Conservation (phyloP, 2,329 filamentous ascomycete genomes). For the Fusarium nygamai region DNA sequence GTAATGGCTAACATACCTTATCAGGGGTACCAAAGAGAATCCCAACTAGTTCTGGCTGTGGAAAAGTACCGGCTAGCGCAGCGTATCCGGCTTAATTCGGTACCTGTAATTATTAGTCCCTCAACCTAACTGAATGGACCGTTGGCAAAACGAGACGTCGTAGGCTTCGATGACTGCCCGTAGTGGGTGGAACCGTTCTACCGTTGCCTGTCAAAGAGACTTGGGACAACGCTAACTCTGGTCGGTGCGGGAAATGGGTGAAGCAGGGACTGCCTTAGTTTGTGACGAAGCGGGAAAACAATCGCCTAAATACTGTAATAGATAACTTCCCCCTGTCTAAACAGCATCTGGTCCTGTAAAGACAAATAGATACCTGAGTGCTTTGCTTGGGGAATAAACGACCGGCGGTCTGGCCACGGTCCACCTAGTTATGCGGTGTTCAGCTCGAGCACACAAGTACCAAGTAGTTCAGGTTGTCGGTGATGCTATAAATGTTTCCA, state of each 20-base stretch:
- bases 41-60: background rate
- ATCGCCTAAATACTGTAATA: background rate
- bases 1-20: conserved; percentile 20
- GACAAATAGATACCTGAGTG: background rate
- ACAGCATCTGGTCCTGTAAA: background rate
- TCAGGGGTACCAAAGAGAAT: background rate
- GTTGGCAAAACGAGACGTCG: conserved; percentile 31
- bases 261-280: conserved; percentile 23
- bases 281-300: background rate
- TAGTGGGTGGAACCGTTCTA: conserved; percentile 39
- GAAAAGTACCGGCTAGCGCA: background rate
- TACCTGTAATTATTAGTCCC: background rate
- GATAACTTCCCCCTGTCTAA: background rate
- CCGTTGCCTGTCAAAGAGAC: conserved; percentile 40
- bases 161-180: conserved; percentile 28
- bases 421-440: background rate
- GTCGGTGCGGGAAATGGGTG: conserved; percentile 32
- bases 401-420: background rate
- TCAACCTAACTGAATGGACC: conserved; percentile 24
- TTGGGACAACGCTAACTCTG: conserved; percentile 38
- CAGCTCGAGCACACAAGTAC: too few relatives aligned
- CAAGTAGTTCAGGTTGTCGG: background rate
- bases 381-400: background rate
- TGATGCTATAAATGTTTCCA: background rate
- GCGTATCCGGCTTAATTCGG: background rate